phyloP scores from a whole-genome alignment of 768 basidiomycete genomes.

The Kwoniella sp. region DNA sequence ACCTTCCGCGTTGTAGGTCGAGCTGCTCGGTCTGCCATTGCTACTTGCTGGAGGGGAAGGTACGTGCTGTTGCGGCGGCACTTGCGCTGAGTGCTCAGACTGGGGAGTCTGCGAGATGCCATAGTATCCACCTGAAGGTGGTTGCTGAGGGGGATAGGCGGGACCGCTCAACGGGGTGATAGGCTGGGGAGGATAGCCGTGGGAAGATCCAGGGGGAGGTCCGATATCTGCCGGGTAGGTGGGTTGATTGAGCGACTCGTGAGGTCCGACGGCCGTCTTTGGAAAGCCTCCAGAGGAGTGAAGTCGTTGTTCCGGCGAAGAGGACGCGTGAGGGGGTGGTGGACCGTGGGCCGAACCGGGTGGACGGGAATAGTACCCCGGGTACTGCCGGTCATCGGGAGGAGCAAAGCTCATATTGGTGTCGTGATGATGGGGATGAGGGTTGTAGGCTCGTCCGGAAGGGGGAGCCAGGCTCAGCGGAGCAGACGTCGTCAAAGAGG shows the following conservation, averaged over 20 bases:
- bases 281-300: slow-evolving; percentile 23
- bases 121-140: slow-evolving; percentile 29
- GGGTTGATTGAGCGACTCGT: slow-evolving; percentile 19
- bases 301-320: slow-evolving; percentile 21
- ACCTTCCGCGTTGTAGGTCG: slow-evolving; percentile 39
- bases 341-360: slow-evolving; percentile 25
- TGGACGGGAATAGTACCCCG: slow-evolving; percentile 17
- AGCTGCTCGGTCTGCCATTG: slow-evolving; percentile 22
- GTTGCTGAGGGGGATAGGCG: slow-evolving; percentile 27
- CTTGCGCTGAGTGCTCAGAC: slow-evolving; percentile 2
- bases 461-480: slow-evolving; percentile 19
- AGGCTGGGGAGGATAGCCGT: slow-evolving; percentile 30
- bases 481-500: slow-evolving; percentile 23
- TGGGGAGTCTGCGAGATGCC: slow-evolving; percentile 29
- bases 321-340: slow-evolving; percentile 12
- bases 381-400: slow-evolving; percentile 16
- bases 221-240: slow-evolving; percentile 20
- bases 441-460: slow-evolving; percentile 11
- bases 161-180: slow-evolving; percentile 32
- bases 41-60: slow-evolving; percentile 40
- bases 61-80: slow-evolving; percentile 16
- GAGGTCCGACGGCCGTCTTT: slow-evolving; percentile 21
- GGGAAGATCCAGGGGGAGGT: slow-evolving; percentile 25
- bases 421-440: slow-evolving; percentile 5
- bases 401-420: slow-evolving; percentile 17